phyloP scores from a whole-genome alignment of 176 grass and related monocot genomes.

The Oryza glumipatula region DNA sequence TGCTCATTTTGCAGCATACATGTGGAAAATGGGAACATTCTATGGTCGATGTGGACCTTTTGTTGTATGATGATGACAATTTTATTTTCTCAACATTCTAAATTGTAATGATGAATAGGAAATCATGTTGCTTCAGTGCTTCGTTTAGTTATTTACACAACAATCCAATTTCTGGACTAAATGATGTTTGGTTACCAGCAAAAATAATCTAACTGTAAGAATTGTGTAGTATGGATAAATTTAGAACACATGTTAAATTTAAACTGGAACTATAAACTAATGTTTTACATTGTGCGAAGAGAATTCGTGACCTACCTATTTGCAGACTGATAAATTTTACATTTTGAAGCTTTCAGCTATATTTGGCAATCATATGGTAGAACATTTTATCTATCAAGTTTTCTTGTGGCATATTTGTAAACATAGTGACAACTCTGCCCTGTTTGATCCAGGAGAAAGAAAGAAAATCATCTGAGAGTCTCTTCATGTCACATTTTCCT shows the following conservation, averaged over 20 bases:
- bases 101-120: not conserved
- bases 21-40: not conserved
- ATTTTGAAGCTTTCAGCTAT: not conserved
- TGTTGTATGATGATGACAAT: not conserved
- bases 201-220: not conserved
- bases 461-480: slow-evolving; percentile 66
- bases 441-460: slow-evolving; percentile 65
- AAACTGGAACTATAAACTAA: not conserved
- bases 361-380: slow-evolving; percentile 22
- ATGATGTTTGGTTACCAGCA: not conserved
- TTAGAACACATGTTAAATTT: slow-evolving; percentile 8
- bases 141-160: not conserved
- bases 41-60: not conserved
- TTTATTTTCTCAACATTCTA: not conserved
- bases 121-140: not conserved
- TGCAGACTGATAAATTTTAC: not conserved
- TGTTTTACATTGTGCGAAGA: not conserved
- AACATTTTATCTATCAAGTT: not conserved
- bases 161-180: slow-evolving; percentile 9
- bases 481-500: slow-evolving; percentile 88
- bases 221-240: slow-evolving; percentile 9
- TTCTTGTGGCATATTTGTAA: not conserved
- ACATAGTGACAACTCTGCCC: not conserved
- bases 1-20: not conserved
- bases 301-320: slow-evolving; percentile 5